Evolutionary conservation across 78 protist species (phyloP).

Genomic region (Chrysochromulina parva): DNA sequence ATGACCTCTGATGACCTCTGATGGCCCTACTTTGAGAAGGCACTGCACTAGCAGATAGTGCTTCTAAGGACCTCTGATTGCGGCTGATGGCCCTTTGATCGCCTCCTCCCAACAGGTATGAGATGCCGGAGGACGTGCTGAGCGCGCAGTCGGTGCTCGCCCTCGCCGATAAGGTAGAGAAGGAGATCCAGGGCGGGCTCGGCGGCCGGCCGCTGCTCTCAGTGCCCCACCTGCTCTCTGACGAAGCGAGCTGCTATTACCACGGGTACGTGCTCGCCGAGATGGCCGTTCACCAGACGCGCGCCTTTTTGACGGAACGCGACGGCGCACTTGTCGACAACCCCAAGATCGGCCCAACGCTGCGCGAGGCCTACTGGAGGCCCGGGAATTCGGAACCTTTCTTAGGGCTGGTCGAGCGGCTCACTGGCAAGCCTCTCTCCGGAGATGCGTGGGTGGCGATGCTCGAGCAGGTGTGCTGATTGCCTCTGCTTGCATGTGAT

Average conservation of each 20-base stretch:
- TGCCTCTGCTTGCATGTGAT: too few relatives aligned
- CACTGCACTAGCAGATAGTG: constrained; percentile 34
- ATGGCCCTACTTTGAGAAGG: constrained; percentile 61
- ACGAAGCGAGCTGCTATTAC: constrained; percentile 59
- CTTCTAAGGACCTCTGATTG: too few relatives aligned
- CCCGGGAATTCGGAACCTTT: constrained; percentile 45
- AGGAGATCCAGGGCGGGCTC: constrained; percentile 16
- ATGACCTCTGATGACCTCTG: too few relatives aligned
- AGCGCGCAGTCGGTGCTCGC: not conserved
- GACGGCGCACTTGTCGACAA: constrained; percentile 40
- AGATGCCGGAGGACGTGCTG: constrained; percentile 42
- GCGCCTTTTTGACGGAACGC: constrained; percentile 1
- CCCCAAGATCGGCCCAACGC: constrained; percentile 27
- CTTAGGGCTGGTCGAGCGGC: constrained; percentile 32
- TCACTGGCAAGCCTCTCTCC: constrained; percentile 46
- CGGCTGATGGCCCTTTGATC: too few relatives aligned
- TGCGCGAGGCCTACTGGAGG: constrained; percentile 36
- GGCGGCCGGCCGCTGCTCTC: constrained; percentile 37
- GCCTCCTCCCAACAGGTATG: too few relatives aligned
- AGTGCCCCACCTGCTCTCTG: constrained; percentile 42
- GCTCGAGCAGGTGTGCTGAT: not conserved
- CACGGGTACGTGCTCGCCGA: constrained; percentile 61
- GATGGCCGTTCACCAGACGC: constrained; percentile 51
- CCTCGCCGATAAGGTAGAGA: constrained; percentile 49
- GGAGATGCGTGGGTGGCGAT: constrained; percentile 31